A percentile compares a stretch with the other conserved stretches of the same genome.
Evolutionary conservation across 1,139 yeast genomes (phyloP).

Genomic region (Nadsonia commutata): DNA sequence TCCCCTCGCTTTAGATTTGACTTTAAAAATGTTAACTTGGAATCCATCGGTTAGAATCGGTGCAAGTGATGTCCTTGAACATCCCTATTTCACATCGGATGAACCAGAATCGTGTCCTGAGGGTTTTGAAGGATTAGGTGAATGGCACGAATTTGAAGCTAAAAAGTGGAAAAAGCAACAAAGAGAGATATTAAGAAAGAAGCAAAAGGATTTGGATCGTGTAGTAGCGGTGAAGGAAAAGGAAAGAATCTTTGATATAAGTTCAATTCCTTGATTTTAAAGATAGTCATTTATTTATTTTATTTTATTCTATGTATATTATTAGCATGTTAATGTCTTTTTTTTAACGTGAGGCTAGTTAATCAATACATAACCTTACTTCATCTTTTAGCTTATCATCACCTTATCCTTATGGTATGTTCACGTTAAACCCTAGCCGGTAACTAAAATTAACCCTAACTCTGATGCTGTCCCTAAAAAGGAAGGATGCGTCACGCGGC

Average conservation of each 20-base stretch:
- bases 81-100: slow-evolving; percentile 54
- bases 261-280: no score
- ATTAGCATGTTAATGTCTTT: no score
- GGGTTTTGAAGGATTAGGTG: slow-evolving; percentile 48
- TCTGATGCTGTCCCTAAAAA: not conserved
- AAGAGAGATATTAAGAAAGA: slow-evolving; percentile 2
- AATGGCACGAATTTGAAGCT: slow-evolving; percentile 97
- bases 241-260: no score
- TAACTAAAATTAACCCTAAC: not conserved
- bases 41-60: slow-evolving; percentile 54
- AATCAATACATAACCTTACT: no score
- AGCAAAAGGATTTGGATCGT: slow-evolving; percentile 3
- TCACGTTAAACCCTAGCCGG: no score
- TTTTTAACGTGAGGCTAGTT: no score
- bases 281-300: no score
- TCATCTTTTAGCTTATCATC: no score
- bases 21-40: slow-evolving; percentile 43
- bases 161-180: slow-evolving; percentile 38
- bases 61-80: slow-evolving; percentile 47
- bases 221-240: no score
- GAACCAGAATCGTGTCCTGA: slow-evolving; percentile 39
- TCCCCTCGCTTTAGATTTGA: slow-evolving; percentile 49
- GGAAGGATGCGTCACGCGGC: not conserved
- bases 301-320: no score
- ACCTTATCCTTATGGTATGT: no score